A percentile compares a stretch with the other conserved stretches of the same genome.
phyloP scores from a whole-genome alignment of 176 grass and related monocot genomes.

The Cenchrus fungigraminus region DNA sequence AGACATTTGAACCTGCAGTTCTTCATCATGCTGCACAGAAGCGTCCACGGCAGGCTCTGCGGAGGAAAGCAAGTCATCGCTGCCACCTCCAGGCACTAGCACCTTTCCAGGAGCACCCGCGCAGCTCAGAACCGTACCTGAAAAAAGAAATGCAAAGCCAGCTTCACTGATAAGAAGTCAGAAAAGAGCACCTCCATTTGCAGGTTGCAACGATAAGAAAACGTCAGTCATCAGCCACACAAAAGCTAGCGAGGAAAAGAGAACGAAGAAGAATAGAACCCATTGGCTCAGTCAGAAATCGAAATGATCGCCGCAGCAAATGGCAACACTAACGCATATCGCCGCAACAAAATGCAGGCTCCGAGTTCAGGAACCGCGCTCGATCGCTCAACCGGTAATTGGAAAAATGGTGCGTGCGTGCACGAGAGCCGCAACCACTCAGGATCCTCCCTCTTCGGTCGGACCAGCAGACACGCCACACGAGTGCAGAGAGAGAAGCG shows the following conservation, averaged over 20 bases:
- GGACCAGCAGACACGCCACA: neutral
- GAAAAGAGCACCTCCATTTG: neutral
- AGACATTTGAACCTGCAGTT: conserved; percentile 42
- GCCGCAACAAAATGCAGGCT: conserved; percentile 2
- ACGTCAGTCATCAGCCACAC: neutral
- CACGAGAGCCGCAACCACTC: neutral
- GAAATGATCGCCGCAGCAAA: conserved; percentile 20
- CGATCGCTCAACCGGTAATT: conserved; percentile 6
- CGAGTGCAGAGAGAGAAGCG: conserved; percentile 8
- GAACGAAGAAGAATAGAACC: neutral
- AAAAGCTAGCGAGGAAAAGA: neutral
- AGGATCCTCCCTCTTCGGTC: neutral
- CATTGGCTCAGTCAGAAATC: neutral
- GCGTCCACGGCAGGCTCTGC: conserved; percentile 20
- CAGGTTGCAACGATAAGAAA: conserved; percentile 1
- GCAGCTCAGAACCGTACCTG: conserved; percentile 55
- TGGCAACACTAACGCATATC: conserved; percentile 26
- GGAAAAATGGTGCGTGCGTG: neutral
- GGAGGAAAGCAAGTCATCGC: conserved; percentile 56
- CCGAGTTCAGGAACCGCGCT: conserved; percentile 9
- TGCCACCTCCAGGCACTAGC: conserved; percentile 64
- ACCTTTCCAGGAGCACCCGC: conserved; percentile 64
- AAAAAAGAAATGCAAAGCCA: conserved; percentile 8
- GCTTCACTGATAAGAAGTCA: conserved; percentile 9
- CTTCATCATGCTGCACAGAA: conserved; percentile 31